phyloP scores from a whole-genome alignment of 495 filamentous ascomycete genomes.

The Astrocystis sublimbata region DNA sequence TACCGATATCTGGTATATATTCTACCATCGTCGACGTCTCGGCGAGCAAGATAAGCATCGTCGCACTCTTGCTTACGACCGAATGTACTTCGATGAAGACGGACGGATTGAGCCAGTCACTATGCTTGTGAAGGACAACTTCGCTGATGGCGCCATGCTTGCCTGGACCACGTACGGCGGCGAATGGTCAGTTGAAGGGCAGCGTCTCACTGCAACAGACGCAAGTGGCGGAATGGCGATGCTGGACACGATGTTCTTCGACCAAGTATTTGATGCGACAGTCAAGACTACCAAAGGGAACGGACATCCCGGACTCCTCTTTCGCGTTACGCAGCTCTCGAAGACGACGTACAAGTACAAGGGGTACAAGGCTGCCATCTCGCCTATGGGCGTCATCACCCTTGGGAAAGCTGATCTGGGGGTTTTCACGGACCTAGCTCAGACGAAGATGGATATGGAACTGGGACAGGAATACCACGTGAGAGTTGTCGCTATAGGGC shows the following conservation, averaged over 20 bases:
- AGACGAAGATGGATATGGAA: constrained; percentile 8
- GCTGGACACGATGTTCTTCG: constrained; percentile 34
- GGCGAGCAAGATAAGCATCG: constrained; percentile 43
- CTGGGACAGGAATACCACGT: constrained; percentile 22
- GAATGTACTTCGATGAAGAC: constrained; percentile 46
- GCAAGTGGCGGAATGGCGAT: constrained; percentile 23
- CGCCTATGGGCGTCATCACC: constrained; percentile 18
- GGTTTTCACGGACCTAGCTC: constrained; percentile 13
- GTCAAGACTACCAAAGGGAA: constrained; percentile 16
- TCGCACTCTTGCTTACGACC: constrained; percentile 46
- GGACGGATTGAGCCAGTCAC: constrained; percentile 42
- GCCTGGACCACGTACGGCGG: constrained; percentile 32
- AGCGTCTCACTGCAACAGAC: constrained; percentile 18
- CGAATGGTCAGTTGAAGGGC: constrained; percentile 23
- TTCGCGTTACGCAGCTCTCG: constrained; percentile 23
- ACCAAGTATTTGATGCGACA: constrained; percentile 30
- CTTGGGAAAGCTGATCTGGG: constrained; percentile 26
- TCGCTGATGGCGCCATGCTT: constrained; percentile 34
- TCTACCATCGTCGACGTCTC: constrained; percentile 48
- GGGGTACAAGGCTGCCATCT: constrained; percentile 33
- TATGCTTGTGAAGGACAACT: constrained; percentile 44
- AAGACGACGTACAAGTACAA: constrained; percentile 11
- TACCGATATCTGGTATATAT: constrained; percentile 50
- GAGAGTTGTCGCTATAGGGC: constrained; percentile 25
- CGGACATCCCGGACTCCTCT: constrained; percentile 32